phyloP scores from a whole-genome alignment of 1,139 yeast species.

The Geotrichum candidum region DNA sequence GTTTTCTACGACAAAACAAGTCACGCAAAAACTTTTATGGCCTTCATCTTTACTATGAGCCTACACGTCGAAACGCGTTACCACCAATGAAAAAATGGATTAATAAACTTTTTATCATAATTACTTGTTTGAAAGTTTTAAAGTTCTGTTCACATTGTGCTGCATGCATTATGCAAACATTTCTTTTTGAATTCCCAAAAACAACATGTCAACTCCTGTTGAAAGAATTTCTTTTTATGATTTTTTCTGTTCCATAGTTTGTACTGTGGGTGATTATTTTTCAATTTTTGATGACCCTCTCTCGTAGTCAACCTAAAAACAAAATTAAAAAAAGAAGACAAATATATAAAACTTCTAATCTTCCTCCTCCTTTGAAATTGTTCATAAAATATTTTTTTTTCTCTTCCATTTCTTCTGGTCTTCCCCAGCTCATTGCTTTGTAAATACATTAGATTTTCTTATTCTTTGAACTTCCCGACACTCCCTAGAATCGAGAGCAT shows the following conservation, averaged over 20 bases:
- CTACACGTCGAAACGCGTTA: background rate
- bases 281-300: background rate
- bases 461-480: background rate
- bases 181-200: background rate
- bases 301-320: background rate
- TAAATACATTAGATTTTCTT: background rate
- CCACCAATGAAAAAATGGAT: background rate
- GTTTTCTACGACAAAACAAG: background rate
- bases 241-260: background rate
- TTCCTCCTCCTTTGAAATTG: background rate
- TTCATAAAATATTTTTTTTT: background rate
- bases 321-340: background rate
- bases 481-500: background rate
- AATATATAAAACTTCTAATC: background rate
- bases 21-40: background rate
- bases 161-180: background rate
- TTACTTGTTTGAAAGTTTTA: background rate
- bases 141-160: background rate
- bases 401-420: background rate
- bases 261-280: background rate
- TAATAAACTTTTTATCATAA: background rate
- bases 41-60: background rate
- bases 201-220: background rate
- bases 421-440: background rate
- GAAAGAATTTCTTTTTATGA: background rate